phyloP scores from a whole-genome alignment of 345 rosid genomes.

The Pugionium cornutum region DNA sequence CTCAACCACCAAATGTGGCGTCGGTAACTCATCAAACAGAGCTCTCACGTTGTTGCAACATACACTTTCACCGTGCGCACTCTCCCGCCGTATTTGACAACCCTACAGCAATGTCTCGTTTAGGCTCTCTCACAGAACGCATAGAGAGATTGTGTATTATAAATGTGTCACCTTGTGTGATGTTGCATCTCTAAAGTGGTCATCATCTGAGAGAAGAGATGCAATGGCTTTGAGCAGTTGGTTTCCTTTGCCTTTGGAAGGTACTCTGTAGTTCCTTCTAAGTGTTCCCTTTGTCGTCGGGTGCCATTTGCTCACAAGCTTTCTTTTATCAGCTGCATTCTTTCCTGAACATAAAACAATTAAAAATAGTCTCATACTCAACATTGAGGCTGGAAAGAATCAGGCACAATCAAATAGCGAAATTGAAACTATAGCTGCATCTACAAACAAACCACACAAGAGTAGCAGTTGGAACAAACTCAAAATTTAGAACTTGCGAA shows the following conservation, averaged over 20 bases:
- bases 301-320: slow-evolving; percentile 94
- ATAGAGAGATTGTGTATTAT: not conserved
- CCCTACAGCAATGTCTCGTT: slow-evolving; percentile 50
- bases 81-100: slow-evolving; percentile 92
- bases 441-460: not conserved
- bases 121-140: not conserved
- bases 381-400: not conserved
- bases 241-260: slow-evolving; percentile 80
- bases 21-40: slow-evolving; percentile 89
- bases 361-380: slow-evolving; percentile 11
- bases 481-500: not conserved
- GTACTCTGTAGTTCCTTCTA: slow-evolving; percentile 79
- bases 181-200: slow-evolving; percentile 80
- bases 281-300: slow-evolving; percentile 92
- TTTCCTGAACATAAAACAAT: slow-evolving; percentile 45
- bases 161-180: slow-evolving; percentile 73
- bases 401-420: not conserved
- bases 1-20: slow-evolving; percentile 83
- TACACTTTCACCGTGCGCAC: slow-evolving; percentile 93
- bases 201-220: slow-evolving; percentile 83
- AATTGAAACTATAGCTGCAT: slow-evolving; percentile 6
- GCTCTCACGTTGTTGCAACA: slow-evolving; percentile 99
- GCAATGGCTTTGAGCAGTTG: slow-evolving; percentile 85
- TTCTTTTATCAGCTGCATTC: slow-evolving; percentile 75
- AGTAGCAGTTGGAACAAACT: not conserved